Conservation (phyloP, 2,329 filamentous ascomycete genomes). For the Penicillium sp. region DNA sequence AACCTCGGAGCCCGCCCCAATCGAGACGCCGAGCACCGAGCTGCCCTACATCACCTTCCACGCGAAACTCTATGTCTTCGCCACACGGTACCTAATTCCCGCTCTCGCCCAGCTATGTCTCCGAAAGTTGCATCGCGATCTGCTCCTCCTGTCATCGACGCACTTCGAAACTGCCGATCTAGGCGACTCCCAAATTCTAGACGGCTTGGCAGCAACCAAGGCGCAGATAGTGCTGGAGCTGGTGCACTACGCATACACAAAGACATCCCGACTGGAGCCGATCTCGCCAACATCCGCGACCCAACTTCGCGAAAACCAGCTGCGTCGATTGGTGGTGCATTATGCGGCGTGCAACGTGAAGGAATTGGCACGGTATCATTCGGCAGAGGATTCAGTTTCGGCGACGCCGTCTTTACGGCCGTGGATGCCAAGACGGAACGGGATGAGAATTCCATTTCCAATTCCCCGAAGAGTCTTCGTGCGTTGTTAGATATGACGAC, state of each 20-base stretch:
- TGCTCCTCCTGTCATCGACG: constrained; percentile 32
- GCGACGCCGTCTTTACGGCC: constrained; percentile 19
- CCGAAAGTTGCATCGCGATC: constrained; percentile 39
- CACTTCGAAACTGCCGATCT: constrained; percentile 14
- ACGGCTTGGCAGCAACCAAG: constrained; percentile 27
- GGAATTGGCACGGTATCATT: constrained; percentile 36
- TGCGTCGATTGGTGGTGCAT: constrained; percentile 40
- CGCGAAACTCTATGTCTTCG: constrained; percentile 45
- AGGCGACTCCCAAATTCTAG: constrained; percentile 19
- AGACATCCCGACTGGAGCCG: constrained; percentile 40
- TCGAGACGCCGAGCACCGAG: constrained; percentile 14
- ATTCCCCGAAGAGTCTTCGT: constrained; percentile 31
- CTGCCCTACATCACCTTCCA: constrained; percentile 43
- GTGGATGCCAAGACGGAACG: constrained; percentile 19
- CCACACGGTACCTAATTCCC: constrained; percentile 42
- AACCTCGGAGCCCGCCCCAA: constrained; percentile 8
- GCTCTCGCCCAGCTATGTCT: constrained; percentile 41
- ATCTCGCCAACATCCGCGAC: constrained; percentile 36
- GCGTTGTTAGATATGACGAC: constrained; percentile 37
- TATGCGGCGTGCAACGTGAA: constrained; percentile 42
- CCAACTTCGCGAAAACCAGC: constrained; percentile 39
- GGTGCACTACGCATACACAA: constrained; percentile 39
- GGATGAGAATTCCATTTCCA: constrained; percentile 13
- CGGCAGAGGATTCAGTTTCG: constrained; percentile 24
- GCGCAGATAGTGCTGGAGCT: constrained; percentile 38